Percentiles rank a stretch among this genome's conserved stretches.
phyloP scores from a whole-genome alignment of 169 alveolate species.

The Plasmodium coatneyi region DNA sequence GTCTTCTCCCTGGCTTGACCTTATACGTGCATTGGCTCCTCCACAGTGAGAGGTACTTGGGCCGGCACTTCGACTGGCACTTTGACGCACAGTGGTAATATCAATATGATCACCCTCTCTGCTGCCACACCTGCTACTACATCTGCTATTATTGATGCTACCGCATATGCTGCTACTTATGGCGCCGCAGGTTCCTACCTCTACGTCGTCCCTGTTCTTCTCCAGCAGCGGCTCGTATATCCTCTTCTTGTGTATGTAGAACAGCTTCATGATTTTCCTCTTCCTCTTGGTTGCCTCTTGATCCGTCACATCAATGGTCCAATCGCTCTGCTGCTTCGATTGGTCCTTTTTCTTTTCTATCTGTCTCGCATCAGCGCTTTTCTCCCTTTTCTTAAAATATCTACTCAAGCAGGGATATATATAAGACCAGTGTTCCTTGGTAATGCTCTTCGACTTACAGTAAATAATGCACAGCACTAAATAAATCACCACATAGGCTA shows the following conservation, averaged over 20 bases:
- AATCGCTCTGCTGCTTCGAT: background rate
- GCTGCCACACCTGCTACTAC: background rate
- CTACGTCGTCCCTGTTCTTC: background rate
- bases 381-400: background rate
- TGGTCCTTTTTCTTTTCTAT: background rate
- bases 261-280: conserved; percentile 22
- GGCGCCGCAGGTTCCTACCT: background rate
- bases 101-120: background rate
- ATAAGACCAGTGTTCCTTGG: conserved; percentile 46
- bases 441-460: conserved; percentile 9
- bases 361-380: background rate
- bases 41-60: background rate
- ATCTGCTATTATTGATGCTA: background rate
- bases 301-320: background rate
- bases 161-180: background rate
- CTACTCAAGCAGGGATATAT: conserved; percentile 55
- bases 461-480: conserved; percentile 27
- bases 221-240: conserved; percentile 54
- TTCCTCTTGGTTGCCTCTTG: background rate
- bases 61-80: background rate
- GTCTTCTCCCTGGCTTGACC: background rate
- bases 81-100: background rate
- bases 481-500: conserved; percentile 46
- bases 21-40: background rate
- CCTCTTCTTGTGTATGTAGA: conserved; percentile 32